Percentiles rank a stretch among this genome's conserved stretches.
Evolutionary conservation across 192 early-diverging fungal species (phyloP).

Genomic region (Coemansia guatemalensis): DNA sequence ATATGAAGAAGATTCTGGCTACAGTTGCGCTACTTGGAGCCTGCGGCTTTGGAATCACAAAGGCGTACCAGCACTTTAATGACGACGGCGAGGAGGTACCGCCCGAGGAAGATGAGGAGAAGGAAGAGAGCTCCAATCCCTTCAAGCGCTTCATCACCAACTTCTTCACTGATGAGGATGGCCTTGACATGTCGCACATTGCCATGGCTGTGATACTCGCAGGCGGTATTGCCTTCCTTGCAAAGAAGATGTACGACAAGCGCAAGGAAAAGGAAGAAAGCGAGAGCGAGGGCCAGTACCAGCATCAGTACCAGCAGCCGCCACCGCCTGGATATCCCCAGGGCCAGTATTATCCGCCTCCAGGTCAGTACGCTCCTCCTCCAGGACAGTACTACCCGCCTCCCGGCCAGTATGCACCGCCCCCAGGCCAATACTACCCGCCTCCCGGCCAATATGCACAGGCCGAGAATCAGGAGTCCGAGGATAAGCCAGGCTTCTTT

Average conservation of each 20-base stretch:
- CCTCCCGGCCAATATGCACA: neutral
- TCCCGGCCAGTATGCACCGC: neutral
- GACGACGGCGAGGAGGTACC: no score
- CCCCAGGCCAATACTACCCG: slow-evolving; percentile 3
- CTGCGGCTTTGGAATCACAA: no score
- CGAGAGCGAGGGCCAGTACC: slow-evolving; percentile 9
- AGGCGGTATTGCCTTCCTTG: no score
- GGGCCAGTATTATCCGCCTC: slow-evolving; percentile 9
- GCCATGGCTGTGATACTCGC: no score
- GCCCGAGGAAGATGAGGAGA: no score
- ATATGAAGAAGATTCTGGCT: no score
- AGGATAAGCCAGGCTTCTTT: neutral
- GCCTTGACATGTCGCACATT: no score
- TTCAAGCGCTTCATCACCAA: no score
- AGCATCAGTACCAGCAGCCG: slow-evolving; percentile 19
- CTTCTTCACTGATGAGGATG: no score
- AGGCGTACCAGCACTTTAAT: no score
- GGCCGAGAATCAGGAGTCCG: neutral
- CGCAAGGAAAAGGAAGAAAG: neutral
- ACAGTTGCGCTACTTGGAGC: no score
- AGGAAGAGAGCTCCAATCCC: no score
- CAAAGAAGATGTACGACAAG: neutral
- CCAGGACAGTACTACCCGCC: slow-evolving; percentile 1
- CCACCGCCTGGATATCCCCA: neutral
- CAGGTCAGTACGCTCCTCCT: neutral